Base-by-base conservation (phyloP, 306 rosid genomes). In the Ziziphus jujuba region DNA sequence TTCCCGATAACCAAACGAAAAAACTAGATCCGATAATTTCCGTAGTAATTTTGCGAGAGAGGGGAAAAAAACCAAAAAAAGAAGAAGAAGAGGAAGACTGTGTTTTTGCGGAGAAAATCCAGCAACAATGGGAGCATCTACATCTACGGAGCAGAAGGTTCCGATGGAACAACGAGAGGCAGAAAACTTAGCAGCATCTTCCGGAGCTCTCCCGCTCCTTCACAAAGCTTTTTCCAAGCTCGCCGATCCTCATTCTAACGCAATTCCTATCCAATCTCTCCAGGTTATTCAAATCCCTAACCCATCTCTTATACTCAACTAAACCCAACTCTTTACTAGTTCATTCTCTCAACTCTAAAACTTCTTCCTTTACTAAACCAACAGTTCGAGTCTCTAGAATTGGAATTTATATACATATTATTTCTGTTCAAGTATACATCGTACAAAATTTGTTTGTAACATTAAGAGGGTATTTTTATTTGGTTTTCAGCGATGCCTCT, bases 181-280 rank as follows among this genome's bases (percentile, higher is more conserved):
- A 15, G 98, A 93, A 75, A 13, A 64, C 59, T 59, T 80, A 33
- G 96, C 97, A 9, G 72, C 87, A 36, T 88, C 97, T 50, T 77
- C 78, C 12, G 97, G 98, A 48, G 91, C 87, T 81, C 96, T 93
- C 58, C 88, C 91, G 12, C 24, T 83, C 66, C 97, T 93, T 67
- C 85, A 85, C 55, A 81, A 71, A 63, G 79, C 85, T 28, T 93
- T 93, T 82, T 81, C 91, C 59, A 71, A 80, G 22, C 82, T 93
- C 49, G 81, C 85, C 20, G 73, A 81, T 75, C 85, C 90, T 52
- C 80, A 90, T 45, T 78, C 85, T 8, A 67, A 73, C 58, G 70
- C 79, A 36, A 61, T 90, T 59, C 84, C 96, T n/a, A 31, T 67
- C 6, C 70, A 83, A 50, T 78, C 74, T 50, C 75, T 93, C 0